Evolutionary conservation across 140 eudicot species (phyloP).

Genomic region (Oenanthe javanica): DNA sequence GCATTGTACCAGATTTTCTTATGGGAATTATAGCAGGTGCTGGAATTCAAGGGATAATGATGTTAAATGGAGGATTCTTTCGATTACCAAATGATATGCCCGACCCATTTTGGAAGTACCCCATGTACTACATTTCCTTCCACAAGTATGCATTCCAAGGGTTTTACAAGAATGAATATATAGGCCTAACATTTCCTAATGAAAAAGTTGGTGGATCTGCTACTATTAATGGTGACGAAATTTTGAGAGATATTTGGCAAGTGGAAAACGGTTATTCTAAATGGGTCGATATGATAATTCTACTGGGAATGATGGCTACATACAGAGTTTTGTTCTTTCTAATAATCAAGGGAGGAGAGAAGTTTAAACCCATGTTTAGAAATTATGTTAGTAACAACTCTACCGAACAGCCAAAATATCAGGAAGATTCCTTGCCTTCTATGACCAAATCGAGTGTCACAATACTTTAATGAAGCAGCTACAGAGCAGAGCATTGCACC

Average conservation of each 20-base stretch:
- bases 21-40: constrained; percentile 57
- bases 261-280: constrained; percentile 30
- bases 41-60: constrained; percentile 71
- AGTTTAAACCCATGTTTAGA: constrained; percentile 1
- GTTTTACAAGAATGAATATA: constrained; percentile 51
- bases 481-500: too few relatives aligned
- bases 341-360: constrained; percentile 22
- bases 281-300: constrained; percentile 28
- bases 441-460: not conserved
- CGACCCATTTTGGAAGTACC: constrained; percentile 49
- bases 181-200: constrained; percentile 33
- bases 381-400: not conserved
- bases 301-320: constrained; percentile 25
- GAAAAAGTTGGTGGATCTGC: not conserved
- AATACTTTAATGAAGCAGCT: too few relatives aligned
- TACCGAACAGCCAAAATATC: not conserved
- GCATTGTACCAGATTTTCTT: constrained; percentile 54
- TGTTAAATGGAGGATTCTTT: constrained; percentile 52
- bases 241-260: constrained; percentile 29
- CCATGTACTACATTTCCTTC: constrained; percentile 55
- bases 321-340: constrained; percentile 22
- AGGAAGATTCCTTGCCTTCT: not conserved
- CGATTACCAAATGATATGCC: constrained; percentile 47
- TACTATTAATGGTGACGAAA: constrained; percentile 19
- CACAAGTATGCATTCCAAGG: constrained; percentile 62